Evolutionary conservation across 2,329 filamentous ascomycete species (phyloP), one percentile per base, ranked within the genome.

Genomic region (Neofusicoccum kwambonambiense): DNA sequence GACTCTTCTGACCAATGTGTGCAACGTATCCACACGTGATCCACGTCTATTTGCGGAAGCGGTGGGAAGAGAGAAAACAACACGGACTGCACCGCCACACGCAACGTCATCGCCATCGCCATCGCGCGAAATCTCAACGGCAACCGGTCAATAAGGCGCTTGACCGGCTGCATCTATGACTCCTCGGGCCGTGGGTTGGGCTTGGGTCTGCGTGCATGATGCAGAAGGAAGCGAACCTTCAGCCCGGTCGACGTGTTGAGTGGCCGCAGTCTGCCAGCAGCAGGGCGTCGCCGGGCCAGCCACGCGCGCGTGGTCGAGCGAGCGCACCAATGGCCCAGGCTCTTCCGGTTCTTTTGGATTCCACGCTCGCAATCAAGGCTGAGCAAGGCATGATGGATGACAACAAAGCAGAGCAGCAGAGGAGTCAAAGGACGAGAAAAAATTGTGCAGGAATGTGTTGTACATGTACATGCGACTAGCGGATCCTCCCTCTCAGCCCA

Each of bases 141-240:
- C 56, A 60, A 60, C 56, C 56, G 56, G 56, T 60, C 41, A 60
- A 60, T 60, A 39, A 47, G 42, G 42, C 27, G 15, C 31, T 22
- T 60, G 56, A 60, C 56, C 56, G 56, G 56, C 56, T 58, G 54
- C 54, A 58, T 12, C 27, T 35, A 60, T 60, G 56, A 60, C 56
- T 60, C 56, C n/a, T 60, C 31, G 56, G 56, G 56, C 54, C 34
- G 52, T 31, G 8, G 52, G 41, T 56, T 56, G 52, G 52, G 9
- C 34, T 58, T 58, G 54, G 39, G 54, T 58, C 39, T 60, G 42
- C 56, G 56, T 60, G 56, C 56, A 60, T 47, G 41, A 60, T 19
- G 56, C 52, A 35, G 47, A 11, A 50, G 31, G n/a, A 37, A 19
- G 22, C 42, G 42, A 60, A 60, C 56, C 41, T 39, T 17, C 56